Base-by-base conservation (phyloP, 495 filamentous ascomycete species). In the Saxispiralis lemnorum region DNA sequence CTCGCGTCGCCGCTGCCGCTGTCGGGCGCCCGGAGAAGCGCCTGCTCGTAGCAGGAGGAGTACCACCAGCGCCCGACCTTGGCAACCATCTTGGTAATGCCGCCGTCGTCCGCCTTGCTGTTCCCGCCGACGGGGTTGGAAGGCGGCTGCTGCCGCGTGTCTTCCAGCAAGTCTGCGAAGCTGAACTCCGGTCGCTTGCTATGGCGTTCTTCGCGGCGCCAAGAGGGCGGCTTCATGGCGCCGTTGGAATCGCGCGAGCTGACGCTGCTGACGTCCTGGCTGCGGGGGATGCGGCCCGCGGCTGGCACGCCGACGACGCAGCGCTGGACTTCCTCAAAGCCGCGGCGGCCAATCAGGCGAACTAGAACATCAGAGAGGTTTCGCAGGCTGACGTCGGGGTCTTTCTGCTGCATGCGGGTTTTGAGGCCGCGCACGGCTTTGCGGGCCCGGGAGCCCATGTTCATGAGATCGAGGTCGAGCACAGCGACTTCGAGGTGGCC, bases 61-160 rank as follows among this genome's bases (percentile, higher is more conserved):
- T 93, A 95, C 89, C 92, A 96, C 85, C 86, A 97, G 32, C 92
- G 68, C 13, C 89, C 92, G 7, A 97, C 88, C 47, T 75, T 78
- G 15, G 86, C 76, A 15, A 96, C 85, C 66, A 93, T 92, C 54
- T 84, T 86, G 3, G 83, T 81, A 52, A 95, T 92, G 41, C 73
- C 77, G 51, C 83, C 79, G 54, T 92, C 83, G 21, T 64, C 71
- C 6, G 73, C 70, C 15, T 44, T 38, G 21, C 11, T 16, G 16
- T 20, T 32, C 19, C 67, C 65, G 2, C 71, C 64, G 18, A 72
- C 66, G 34, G 13, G n/a, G 12, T 35, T 4, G 5, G 16, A 17
- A 4, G 13, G 13, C 6, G n/a, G 13, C 12, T 35, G 34, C 41
- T 69, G 73, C 9, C 32, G 37, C 14, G 42, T 34, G 31, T 51